phyloP scores from a whole-genome alignment of 495 filamentous ascomycete genomes.

The Usnea hakonensis region DNA sequence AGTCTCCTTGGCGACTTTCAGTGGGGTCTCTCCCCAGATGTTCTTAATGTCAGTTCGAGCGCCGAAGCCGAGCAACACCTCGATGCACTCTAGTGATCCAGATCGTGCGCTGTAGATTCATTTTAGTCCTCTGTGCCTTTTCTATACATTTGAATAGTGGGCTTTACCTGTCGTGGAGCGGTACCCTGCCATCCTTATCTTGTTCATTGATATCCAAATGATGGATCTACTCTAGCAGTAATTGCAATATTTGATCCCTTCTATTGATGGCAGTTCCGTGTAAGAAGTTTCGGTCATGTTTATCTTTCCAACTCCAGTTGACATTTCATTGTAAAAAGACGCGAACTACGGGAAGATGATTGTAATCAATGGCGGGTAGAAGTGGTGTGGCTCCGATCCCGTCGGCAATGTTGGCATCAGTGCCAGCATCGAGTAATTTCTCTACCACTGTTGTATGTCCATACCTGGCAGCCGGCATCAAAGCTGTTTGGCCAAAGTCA shows the following conservation, averaged over 20 bases:
- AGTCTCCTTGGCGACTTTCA: conserved; percentile 16
- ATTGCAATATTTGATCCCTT: conserved; percentile 3
- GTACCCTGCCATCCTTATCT: conserved; percentile 22
- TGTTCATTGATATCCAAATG: conserved; percentile 25
- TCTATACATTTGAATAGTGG: not conserved
- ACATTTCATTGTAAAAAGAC: conserved; percentile 27
- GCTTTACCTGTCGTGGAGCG: conserved; percentile 17
- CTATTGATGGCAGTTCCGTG: conserved; percentile 17
- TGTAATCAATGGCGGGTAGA: conserved; percentile 21
- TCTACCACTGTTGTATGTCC: not conserved
- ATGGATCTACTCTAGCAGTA: conserved; percentile 12
- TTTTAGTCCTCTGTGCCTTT: not conserved
- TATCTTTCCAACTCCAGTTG: conserved; percentile 17
- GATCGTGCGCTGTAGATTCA: conserved; percentile 10
- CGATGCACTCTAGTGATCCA: conserved; percentile 12
- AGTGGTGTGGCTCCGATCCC: conserved; percentile 19
- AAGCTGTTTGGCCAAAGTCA: not conserved
- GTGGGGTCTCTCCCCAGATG: conserved; percentile 12
- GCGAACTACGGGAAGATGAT: conserved; percentile 22
- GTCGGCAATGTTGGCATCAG: conserved; percentile 11
- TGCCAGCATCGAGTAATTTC: conserved; percentile 10
- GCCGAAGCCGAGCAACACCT: conserved; percentile 20
- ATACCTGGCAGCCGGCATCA: conserved; percentile 1
- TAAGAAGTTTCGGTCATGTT: conserved; percentile 14
- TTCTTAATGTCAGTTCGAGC: conserved; percentile 20